Evolutionary conservation across 1,284 basidiomycete species (phyloP).

Genomic region (Pulchroboletus neoregius): DNA sequence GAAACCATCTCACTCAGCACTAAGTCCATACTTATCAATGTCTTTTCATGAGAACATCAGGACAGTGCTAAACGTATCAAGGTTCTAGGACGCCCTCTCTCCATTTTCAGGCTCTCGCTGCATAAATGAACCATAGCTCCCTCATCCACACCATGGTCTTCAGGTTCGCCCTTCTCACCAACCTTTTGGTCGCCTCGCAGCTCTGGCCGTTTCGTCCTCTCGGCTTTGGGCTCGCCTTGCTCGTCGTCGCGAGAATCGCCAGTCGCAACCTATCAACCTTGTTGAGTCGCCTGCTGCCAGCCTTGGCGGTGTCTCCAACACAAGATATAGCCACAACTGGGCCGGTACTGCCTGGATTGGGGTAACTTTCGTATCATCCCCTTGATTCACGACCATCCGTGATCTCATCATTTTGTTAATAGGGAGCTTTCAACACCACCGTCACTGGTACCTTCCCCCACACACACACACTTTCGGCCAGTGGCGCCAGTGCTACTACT

Average conservation of each 20-base stretch:
- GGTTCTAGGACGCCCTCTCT: neutral
- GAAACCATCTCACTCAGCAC: neutral
- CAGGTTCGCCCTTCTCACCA: constrained; percentile 16
- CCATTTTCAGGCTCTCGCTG: neutral
- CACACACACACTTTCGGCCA: constrained; percentile 11
- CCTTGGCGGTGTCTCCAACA: constrained; percentile 5
- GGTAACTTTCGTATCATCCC: constrained; percentile 8
- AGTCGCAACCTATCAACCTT: constrained; percentile 7
- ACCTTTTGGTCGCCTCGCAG: constrained; percentile 19
- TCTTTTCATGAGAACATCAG: constrained; percentile 1
- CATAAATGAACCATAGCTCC: neutral
- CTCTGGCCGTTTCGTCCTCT: constrained; percentile 19
- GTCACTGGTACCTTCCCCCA: constrained; percentile 21
- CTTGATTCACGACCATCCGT: neutral
- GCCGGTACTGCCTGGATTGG: constrained; percentile 16
- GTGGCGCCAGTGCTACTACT: constrained; percentile 8
- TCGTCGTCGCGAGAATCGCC: constrained; percentile 15
- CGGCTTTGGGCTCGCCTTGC: constrained; percentile 7
- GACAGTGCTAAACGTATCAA: constrained; percentile 14
- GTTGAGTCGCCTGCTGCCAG: constrained; percentile 1
- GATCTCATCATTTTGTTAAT: neutral
- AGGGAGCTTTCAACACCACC: constrained; percentile 20
- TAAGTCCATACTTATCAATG: neutral
- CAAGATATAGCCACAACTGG: constrained; percentile 19
- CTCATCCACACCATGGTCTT: constrained; percentile 17